phyloP scores from a whole-genome alignment of 495 filamentous ascomycete species.

The Hamigera avellanea region DNA sequence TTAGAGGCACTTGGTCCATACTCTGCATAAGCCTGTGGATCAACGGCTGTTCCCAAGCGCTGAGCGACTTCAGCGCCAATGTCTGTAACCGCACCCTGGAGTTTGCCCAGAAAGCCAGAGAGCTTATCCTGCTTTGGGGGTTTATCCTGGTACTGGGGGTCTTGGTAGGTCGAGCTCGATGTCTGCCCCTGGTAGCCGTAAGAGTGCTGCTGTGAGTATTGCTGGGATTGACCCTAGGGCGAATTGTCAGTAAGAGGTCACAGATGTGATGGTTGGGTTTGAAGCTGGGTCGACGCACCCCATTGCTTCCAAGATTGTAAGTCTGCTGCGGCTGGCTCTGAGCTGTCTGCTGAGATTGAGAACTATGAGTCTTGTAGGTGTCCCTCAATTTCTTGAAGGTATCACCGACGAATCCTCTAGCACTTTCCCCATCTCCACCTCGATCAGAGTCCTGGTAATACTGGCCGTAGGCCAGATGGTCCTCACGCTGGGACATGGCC shows the following conservation, averaged over 20 bases:
- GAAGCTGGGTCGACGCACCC: background rate
- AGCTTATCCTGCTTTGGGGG: conserved; percentile 34
- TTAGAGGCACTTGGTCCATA: conserved; percentile 33
- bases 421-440: conserved; percentile 21
- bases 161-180: conserved; percentile 10
- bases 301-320: conserved; percentile 3
- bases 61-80: conserved; percentile 39
- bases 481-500: conserved; percentile 34
- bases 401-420: conserved; percentile 42
- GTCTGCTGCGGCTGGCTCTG: conserved; percentile 10
- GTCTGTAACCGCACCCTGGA: conserved; percentile 41
- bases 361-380: conserved; percentile 27
- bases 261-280: background rate
- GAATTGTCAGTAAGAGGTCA: background rate
- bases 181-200: conserved; percentile 7
- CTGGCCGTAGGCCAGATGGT: conserved; percentile 45
- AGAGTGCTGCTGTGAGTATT: conserved; percentile 1
- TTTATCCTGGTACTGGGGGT: conserved; percentile 14
- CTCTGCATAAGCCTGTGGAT: conserved; percentile 37
- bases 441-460: conserved; percentile 28
- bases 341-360: conserved; percentile 4
- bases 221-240: background rate
- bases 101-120: conserved; percentile 42
- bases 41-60: conserved; percentile 34
- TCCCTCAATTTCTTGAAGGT: conserved; percentile 38